Base-by-base conservation (phyloP, 2,329 filamentous ascomycete genomes). In the Dothistroma septosporum region DNA sequence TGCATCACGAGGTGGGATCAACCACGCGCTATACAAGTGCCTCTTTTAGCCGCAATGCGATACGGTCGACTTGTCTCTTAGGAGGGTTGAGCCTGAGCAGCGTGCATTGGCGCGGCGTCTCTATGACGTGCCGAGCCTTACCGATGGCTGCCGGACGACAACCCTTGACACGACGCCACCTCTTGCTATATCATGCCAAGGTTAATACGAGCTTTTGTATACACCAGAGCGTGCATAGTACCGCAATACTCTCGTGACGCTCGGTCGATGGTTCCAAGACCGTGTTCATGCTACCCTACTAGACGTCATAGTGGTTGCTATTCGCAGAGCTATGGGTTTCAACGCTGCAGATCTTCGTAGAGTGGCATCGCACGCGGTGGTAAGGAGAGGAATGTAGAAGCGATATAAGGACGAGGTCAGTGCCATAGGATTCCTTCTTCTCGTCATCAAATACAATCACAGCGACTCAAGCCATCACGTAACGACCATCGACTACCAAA, bases 351-450 rank as follows among this genome's bases (percentile, higher is more conserved):
- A 44, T 44, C 12, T n/a, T 44, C 37, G 37, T 44, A n/a, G 37
- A 44, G 37, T 44, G 2, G 37, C n/a, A 44, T 44, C 37, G 37
- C n/a, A 44, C 10, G 37, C 12, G 37, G 19, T 19, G 12, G 14
- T 16, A 7, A 44, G n/a, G 37, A 4, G 33, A 11, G 14, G 33
- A 11, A 11, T n/a, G 33, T 11, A 16, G 14, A n/a, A 22, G 32
- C 22, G 31, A 54, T 54, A 47, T 24, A 46, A 55, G 53, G 53
- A 55, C 21, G 12, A n/a, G 32, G 35, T 47, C 46, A 21, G 35
- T 47, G 31, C 41, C 53, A 10, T 21, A 11, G 22, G 24, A 46
- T 21, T 22, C 19, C 21, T 46, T n/a, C 33, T 47, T 11, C 19
- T 32, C 37, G 31, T 47, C 35, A 46, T n/a, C 12, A 55, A 37